Evolutionary conservation across 768 basidiomycete species (phyloP).

Genomic region (Rickenella mellea): DNA sequence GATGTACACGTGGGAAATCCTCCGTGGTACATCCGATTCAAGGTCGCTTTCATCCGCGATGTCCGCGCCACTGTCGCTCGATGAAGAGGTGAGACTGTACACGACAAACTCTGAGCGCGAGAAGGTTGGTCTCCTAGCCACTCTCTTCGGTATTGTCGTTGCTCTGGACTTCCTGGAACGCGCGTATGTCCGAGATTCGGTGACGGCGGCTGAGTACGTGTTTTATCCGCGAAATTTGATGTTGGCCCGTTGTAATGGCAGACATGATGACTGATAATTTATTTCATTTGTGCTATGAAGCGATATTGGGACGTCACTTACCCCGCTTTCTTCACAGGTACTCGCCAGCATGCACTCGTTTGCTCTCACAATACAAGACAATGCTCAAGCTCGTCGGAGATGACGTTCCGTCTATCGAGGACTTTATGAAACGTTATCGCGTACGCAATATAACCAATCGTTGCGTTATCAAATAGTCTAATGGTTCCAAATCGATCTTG

Average conservation of each 20-base stretch:
- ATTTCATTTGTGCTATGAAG: neutral
- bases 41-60: too few species aligned
- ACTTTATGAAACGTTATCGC: conserved; percentile 84
- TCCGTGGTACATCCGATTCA: too few species aligned
- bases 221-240: neutral
- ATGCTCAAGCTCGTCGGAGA: conserved; percentile 93
- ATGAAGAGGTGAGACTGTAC: conserved; percentile 89
- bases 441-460: conserved; percentile 34
- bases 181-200: conserved; percentile 89
- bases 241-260: neutral
- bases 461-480: neutral
- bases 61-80: conserved; percentile 47
- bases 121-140: conserved; percentile 78
- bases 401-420: conserved; percentile 75
- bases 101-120: conserved; percentile 85
- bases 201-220: conserved; percentile 83
- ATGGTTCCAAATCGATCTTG: too few species aligned
- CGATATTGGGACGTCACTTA: neutral
- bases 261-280: neutral
- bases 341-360: conserved; percentile 87
- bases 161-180: conserved; percentile 91
- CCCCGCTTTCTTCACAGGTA: conserved; percentile 52
- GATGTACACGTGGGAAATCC: too few species aligned
- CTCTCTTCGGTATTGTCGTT: conserved; percentile 86
- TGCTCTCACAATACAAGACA: conserved; percentile 96